These are phyloP conservation scores for Epichloe gansuensis DNA, from an alignment of 2,329 filamentous ascomycete species.

Conservation along the genomic window DNA sequence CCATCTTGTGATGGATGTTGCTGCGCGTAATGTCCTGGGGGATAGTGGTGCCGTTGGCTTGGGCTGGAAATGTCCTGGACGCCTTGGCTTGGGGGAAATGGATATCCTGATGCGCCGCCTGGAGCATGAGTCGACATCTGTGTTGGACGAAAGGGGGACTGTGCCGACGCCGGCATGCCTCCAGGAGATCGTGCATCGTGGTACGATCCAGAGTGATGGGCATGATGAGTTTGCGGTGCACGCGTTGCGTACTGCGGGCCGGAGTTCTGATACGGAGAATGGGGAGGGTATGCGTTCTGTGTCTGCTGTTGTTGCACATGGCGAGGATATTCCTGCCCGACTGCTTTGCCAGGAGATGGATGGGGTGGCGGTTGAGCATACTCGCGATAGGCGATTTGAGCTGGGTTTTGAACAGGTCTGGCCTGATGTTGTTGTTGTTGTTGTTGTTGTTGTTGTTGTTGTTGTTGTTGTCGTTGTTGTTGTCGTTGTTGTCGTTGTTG, in stretches of 20 bases:
- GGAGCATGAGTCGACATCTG: conserved; percentile 28
- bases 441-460: not conserved
- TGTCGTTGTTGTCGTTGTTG: too few species aligned
- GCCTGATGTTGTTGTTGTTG: conserved; percentile 18
- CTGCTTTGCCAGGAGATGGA: conserved; percentile 33
- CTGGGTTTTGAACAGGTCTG: conserved; percentile 25
- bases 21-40: conserved; percentile 28
- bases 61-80: conserved; percentile 34
- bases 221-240: conserved; percentile 26
- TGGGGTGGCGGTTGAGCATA: conserved; percentile 29
- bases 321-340: conserved; percentile 31
- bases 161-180: conserved; percentile 20
- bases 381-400: conserved; percentile 37
- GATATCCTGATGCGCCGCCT: conserved; percentile 32
- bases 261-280: conserved; percentile 25
- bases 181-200: conserved; percentile 39
- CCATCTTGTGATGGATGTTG: conserved; percentile 29
- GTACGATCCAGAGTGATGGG: conserved; percentile 27
- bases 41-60: conserved; percentile 39
- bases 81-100: conserved; percentile 33
- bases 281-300: conserved; percentile 24
- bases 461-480: too few species aligned
- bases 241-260: conserved; percentile 29
- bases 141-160: conserved; percentile 34
- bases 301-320: conserved; percentile 19